A percentile compares a stretch with the other conserved stretches of the same genome.
Evolutionary conservation across 2,329 filamentous ascomycete genomes (phyloP).

Genomic region (Gaeumannomyces tritici): DNA sequence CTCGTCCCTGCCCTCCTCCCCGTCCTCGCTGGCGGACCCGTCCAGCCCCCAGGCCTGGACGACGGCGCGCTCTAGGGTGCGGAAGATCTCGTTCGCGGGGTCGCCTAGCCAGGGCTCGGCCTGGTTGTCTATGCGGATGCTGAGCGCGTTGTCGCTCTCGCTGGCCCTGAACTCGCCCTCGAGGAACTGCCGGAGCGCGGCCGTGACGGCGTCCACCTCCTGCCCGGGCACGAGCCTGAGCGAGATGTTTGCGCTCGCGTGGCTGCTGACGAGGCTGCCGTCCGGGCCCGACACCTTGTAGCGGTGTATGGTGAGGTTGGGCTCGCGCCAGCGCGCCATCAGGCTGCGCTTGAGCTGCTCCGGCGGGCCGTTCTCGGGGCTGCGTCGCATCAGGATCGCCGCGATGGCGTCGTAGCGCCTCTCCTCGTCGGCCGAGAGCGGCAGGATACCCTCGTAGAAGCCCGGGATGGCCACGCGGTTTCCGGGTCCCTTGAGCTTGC

Average conservation of each 20-base stretch:
- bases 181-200: conserved; percentile 57
- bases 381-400: conserved; percentile 61
- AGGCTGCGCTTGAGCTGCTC: conserved; percentile 71
- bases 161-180: conserved; percentile 62
- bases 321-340: conserved; percentile 92
- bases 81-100: conserved; percentile 82
- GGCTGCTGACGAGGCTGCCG: conserved; percentile 81
- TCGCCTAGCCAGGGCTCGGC: conserved; percentile 96
- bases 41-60: conserved; percentile 70
- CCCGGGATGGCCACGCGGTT: conserved; percentile 78
- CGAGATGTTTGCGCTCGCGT: conserved; percentile 81
- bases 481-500: conserved; percentile 69
- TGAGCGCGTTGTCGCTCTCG: conserved; percentile 71
- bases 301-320: conserved; percentile 85
- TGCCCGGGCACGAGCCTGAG: conserved; percentile 91
- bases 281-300: conserved; percentile 90
- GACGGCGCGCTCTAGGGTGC: conserved; percentile 76
- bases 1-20: conserved; percentile 7
- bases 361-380: conserved; percentile 49
- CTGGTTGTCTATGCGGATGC: conserved; percentile 79
- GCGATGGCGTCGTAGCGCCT: conserved; percentile 78
- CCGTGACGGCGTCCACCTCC: conserved; percentile 68
- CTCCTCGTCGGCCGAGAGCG: conserved; percentile 66
- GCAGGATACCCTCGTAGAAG: conserved; percentile 79
- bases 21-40: conserved; percentile 15